These are phyloP conservation scores for Botrytis hyacinthi DNA, from an alignment of 2,329 filamentous ascomycete genomes.

Conservation along the genomic window DNA sequence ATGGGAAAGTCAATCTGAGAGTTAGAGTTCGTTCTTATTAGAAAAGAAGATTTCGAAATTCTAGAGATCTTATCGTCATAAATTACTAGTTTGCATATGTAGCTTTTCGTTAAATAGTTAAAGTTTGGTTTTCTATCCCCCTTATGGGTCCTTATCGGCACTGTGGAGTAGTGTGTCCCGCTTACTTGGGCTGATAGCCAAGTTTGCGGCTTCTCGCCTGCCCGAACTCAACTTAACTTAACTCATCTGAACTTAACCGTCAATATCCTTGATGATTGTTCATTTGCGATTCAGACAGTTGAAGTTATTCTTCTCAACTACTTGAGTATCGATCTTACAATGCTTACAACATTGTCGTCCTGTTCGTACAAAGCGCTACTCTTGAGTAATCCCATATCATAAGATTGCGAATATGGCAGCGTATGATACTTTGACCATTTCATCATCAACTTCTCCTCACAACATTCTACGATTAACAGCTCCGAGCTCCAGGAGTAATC, in stretches of 20 bases:
- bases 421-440: slow-evolving; percentile 25
- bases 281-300: not conserved
- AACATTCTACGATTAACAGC: slow-evolving; percentile 34
- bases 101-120: not conserved
- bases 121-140: not conserved
- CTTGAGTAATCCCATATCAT: slow-evolving; percentile 2
- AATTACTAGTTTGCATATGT: not conserved
- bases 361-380: slow-evolving; percentile 1
- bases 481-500: slow-evolving; percentile 24
- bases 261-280: slow-evolving; percentile 2
- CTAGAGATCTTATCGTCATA: not conserved
- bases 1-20: not conserved
- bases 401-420: slow-evolving; percentile 25
- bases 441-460: slow-evolving; percentile 25
- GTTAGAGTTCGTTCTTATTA: not conserved
- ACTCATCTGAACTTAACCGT: not conserved
- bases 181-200: slow-evolving; percentile 18
- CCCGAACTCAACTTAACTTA: slow-evolving; percentile 12
- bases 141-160: not conserved
- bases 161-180: slow-evolving; percentile 1
- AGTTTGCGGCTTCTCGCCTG: slow-evolving; percentile 15
- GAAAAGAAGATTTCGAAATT: not conserved
- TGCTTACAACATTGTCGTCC: not conserved
- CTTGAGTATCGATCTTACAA: slow-evolving; percentile 7
- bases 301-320: slow-evolving; percentile 16